Evolutionary conservation across 495 filamentous ascomycete genomes (phyloP), one percentile per base, ranked within the genome.

Genomic region (Penicillium malachiteum): DNA sequence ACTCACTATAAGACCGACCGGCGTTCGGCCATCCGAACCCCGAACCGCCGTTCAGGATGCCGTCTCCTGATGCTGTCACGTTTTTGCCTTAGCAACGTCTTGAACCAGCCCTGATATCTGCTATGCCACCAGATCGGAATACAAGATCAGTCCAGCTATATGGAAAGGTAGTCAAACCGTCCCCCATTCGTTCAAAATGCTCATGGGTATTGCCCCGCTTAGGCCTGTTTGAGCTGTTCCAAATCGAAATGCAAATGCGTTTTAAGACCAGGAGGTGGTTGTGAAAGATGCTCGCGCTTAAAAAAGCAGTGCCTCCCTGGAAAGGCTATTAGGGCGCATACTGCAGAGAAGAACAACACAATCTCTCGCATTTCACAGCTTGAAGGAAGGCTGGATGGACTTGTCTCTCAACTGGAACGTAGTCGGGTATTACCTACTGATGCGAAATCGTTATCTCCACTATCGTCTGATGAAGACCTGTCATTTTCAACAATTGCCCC

Each of bases 241-340:
- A 72, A 69, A 33, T 73, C 79, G n/a, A 84, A 82, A 61, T 79
- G 75, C 57, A 75, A 75, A 50, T 83, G 80, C 55, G 70, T 81
- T 45, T 64, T 66, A 16, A 63, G 65, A 16, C 34, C 57, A 3
- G 67, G 52, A 7, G 65, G 67, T 9, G 57, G 48, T 40, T 81
- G 80, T 55, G 76, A 81, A 42, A 74, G 80, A 59, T 83, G 81
- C 55, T 56, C 59, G 51, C 73, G 73, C 14, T 43, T 74, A 7
- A 70, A 71, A 12, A 74, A 64, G 35, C 54, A 65, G 12, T 76
- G 73, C 43, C 47, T 52, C 7, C 65, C 67, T 1, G 58, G 62
- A 12, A 45, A 60, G 18, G 49, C 64, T 16, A 45, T 59, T 9
- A 57, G 71, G 33, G 56, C 56, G n/a, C 64, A 60, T 7, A 64